Conservation (phyloP, 352 stramenopile species). For the Phytopythium aichiense region DNA sequence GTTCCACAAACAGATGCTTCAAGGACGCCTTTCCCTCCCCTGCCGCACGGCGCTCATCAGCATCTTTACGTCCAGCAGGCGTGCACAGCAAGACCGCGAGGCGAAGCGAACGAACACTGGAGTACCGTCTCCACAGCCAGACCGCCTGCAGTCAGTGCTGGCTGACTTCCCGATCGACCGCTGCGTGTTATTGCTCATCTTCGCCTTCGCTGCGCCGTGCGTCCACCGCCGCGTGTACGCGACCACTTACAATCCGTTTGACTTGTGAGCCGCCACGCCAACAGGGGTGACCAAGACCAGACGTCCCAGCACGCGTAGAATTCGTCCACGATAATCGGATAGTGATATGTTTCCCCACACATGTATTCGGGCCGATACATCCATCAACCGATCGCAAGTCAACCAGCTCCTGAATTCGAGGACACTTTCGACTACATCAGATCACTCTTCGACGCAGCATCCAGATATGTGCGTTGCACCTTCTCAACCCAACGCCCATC, state of each 20-base stretch:
- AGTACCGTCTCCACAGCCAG: not conserved
- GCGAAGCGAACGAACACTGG: not conserved
- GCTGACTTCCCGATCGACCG: constrained; percentile 10
- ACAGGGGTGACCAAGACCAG: too few species aligned
- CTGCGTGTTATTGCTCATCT: not conserved
- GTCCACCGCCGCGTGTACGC: not conserved
- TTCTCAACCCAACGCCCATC: too few species aligned
- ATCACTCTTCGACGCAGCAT: too few species aligned
- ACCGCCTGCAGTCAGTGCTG: not conserved
- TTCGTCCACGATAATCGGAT: too few species aligned
- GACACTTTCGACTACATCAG: too few species aligned
- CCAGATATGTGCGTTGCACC: too few species aligned
- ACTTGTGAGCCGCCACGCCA: not conserved
- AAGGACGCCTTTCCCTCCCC: not conserved
- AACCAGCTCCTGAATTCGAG: too few species aligned
- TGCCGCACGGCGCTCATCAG: not conserved
- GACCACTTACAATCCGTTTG: constrained; percentile 20
- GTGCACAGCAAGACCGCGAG: not conserved
- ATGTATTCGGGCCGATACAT: too few species aligned
- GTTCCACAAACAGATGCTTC: not conserved
- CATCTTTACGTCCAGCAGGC: not conserved
- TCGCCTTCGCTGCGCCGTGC: not conserved
- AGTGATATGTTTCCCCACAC: too few species aligned
- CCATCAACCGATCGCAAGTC: too few species aligned
- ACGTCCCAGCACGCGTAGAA: too few species aligned